Evolutionary conservation across 2,329 filamentous ascomycete species (phyloP), one percentile per base, ranked within the genome.

Genomic region (Penicillium psychrosexuale): DNA sequence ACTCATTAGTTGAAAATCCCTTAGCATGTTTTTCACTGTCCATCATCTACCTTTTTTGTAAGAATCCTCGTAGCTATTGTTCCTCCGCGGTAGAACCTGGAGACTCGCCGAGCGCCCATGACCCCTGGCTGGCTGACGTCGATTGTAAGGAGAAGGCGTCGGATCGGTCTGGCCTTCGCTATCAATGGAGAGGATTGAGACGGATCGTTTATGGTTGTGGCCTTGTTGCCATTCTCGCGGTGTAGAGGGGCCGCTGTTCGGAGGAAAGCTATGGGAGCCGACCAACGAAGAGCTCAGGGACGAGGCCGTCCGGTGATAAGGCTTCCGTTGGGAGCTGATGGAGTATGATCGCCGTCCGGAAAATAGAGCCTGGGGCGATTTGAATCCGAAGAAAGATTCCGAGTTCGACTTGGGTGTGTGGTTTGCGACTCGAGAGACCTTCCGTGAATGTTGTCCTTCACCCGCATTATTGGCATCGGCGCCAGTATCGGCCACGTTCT

Each of bases 101-200:
- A 96, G 75, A 76, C 91, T 96, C 24, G 90, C 84, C 36, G 91
- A 91, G 49, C 91, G 82, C 45, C 81, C 84, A 77, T 96, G 91
- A 5, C 86, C 83, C 63, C 84, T 84, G 17, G 67, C 69, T 19
- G 84, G 81, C 49, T 84, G 80, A 48, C 80, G 75, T 19, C 80
- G 73, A 62, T 76, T 72, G 53, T 68, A 69, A 37, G 60, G 68
- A 17, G 65, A 70, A 36, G 66, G 67, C 2, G 67, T 61, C 50
- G 72, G 67, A 51, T 71, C 64, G 49, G 60, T 59, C 59, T 67
- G 60, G 56, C 71, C 71, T 63, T 81, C 78, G 59, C 77, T 78
- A 53, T 86, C 87, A 63, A 93, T 84, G 9, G 90, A 93, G 43
- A 93, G 84, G 60, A 94, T 93, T 17, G 90, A 94, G 30, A 94